Conservation (phyloP, 176 grass and related monocot species). For the Bolboschoenus planiculmis region DNA sequence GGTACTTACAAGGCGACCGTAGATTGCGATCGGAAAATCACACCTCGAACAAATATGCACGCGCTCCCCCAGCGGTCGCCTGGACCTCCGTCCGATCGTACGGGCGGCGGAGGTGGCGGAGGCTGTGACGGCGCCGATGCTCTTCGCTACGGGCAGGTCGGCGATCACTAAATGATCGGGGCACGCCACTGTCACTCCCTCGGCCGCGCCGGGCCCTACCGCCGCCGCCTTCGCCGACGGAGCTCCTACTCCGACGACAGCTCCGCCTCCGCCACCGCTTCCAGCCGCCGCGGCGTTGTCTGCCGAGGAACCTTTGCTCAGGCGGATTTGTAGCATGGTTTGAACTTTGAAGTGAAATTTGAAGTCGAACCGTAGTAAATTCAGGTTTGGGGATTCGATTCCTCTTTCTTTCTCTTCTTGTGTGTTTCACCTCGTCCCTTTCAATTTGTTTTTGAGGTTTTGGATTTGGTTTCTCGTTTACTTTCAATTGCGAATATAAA, state of each 20-base stretch:
- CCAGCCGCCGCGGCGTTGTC: constrained; percentile 34
- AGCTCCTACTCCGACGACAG: constrained; percentile 4
- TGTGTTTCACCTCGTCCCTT: background rate
- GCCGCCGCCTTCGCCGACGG: constrained; percentile 16
- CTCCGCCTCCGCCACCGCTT: constrained; percentile 29
- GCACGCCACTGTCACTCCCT: constrained; percentile 65
- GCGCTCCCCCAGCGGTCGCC: constrained; percentile 67
- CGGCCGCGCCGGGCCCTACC: constrained; percentile 25
- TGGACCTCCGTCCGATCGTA: constrained; percentile 62
- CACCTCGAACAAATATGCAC: constrained; percentile 83
- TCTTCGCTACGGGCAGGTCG: constrained; percentile 76
- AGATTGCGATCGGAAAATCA: constrained; percentile 76
- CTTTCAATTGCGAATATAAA: background rate
- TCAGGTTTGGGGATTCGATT: constrained; percentile 6
- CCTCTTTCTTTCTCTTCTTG: background rate
- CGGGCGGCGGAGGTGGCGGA: constrained; percentile 48
- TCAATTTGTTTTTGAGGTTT: constrained; percentile 8
- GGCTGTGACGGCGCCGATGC: constrained; percentile 58
- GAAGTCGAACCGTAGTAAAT: background rate
- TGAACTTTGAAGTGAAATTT: constrained; percentile 4
- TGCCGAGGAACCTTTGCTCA: constrained; percentile 55
- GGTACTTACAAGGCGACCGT: constrained; percentile 65
- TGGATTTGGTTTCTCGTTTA: background rate
- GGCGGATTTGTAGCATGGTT: constrained; percentile 79
- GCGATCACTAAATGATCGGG: constrained; percentile 79